Base-by-base conservation (phyloP, 306 rosid genomes). In the Spatholobus suberectus region DNA sequence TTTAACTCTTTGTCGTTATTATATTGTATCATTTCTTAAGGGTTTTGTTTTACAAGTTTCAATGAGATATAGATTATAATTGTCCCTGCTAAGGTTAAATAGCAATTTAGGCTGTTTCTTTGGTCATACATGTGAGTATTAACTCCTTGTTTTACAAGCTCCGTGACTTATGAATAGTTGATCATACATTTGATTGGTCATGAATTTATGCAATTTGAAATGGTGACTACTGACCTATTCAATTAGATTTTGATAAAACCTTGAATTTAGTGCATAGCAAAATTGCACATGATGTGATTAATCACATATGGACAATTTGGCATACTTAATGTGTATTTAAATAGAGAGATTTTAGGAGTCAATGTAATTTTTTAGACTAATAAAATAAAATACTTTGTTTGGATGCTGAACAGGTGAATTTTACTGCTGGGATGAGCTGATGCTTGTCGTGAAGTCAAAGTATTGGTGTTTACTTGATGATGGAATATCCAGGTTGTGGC, bases 121-220 rank as follows among this genome's bases (percentile, higher is more conserved):
- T n/a, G n/a, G n/a, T n/a, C 65, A 43, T 54, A 43, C 24, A 54
- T 41, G n/a, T 52, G 38, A n/a, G n/a, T n/a, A n/a, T n/a, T n/a
- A n/a, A n/a, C n/a, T n/a, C n/a, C n/a, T n/a, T n/a, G n/a, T n/a
- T n/a, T n/a, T n/a, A n/a, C n/a, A 41, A 51, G 54, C 80, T 54
- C 11, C 21, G 23, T 78, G 72, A 15, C n/a, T 34, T 52, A 20
- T 51, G 62, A 40, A 52, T 62, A 78, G 54, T 38, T 52, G 41
- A 49, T 78, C 73, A 83, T 49, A 46, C 4, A 38, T 70, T 32
- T 83, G 62, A 75, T 58, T 57, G 66, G 3, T 35, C 62, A 17
- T 51, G 51, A 71, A 44, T 47, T 20, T 78, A 73, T 55, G 58
- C 57, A 54, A 73, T 63, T 72, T 65, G 61, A 47, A 47, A 73